Conservation (phyloP, 202 grass and related monocot species). For the Alloteropsis angusta region DNA sequence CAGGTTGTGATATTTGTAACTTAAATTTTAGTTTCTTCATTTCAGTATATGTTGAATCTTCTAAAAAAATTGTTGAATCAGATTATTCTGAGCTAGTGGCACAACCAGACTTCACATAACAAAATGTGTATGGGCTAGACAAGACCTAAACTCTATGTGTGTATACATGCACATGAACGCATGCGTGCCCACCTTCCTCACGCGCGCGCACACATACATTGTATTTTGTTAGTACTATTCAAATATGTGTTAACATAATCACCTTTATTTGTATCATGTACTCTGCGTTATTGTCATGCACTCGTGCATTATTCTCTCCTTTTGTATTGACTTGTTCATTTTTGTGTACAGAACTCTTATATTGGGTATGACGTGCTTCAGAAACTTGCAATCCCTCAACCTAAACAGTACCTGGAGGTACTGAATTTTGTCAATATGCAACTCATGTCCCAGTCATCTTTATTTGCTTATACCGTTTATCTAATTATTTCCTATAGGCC, state of each 20-base stretch:
- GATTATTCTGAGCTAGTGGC: constrained; percentile 6
- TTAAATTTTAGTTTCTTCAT: constrained; percentile 4
- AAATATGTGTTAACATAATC: constrained; percentile 7
- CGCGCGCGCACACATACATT: not conserved
- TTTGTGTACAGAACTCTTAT: constrained; percentile 78
- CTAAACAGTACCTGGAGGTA: constrained; percentile 97
- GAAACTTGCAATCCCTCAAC: constrained; percentile 92
- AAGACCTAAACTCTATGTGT: not conserved
- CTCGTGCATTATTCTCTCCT: constrained; percentile 15
- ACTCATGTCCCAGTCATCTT: constrained; percentile 8
- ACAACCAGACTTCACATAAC: constrained; percentile 7
- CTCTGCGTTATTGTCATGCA: not conserved
- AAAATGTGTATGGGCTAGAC: not conserved
- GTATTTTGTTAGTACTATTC: not conserved
- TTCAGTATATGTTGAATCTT: constrained; percentile 10
- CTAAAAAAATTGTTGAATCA: not conserved
- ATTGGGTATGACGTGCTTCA: constrained; percentile 86
- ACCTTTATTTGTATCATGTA: not conserved
- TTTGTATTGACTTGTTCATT: constrained; percentile 22
- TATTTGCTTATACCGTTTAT: constrained; percentile 24
- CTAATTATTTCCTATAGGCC: constrained; percentile 36
- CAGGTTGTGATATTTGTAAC: constrained; percentile 48
- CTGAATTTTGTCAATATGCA: constrained; percentile 22
- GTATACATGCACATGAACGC: not conserved
- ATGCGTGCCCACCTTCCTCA: not conserved